phyloP scores from a whole-genome alignment of 129 eudicot species.

The Daucus carota region DH1_v3.0 NC_030387.2:34672001-34672500 shows the following conservation, averaged over 20 bases:
- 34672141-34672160: constrained; percentile 15
- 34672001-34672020: constrained; percentile 7
- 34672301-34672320: constrained; percentile 35
- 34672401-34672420: constrained; percentile 5
- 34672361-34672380: constrained; percentile 3
- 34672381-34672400: constrained; percentile 10
- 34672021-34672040: not conserved
- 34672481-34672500: not conserved
- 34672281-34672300: constrained; percentile 50
- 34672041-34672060: constrained; percentile 7
- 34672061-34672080: constrained; percentile 7
- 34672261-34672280: constrained; percentile 9
- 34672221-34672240: constrained; percentile 42
- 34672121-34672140: constrained; percentile 2
- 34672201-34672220: constrained; percentile 21
- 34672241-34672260: constrained; percentile 28
- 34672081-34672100: not conserved
- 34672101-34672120: constrained; percentile 1
- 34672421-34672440: not conserved
- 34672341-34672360: not conserved
- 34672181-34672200: constrained; percentile 6
- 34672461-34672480: not conserved
- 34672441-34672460: not conserved
- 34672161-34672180: constrained; percentile 18
- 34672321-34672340: not conserved